Evolutionary conservation across 2,329 filamentous ascomycete genomes (phyloP).

Genomic region (Cladophialophora exuberans): DNA sequence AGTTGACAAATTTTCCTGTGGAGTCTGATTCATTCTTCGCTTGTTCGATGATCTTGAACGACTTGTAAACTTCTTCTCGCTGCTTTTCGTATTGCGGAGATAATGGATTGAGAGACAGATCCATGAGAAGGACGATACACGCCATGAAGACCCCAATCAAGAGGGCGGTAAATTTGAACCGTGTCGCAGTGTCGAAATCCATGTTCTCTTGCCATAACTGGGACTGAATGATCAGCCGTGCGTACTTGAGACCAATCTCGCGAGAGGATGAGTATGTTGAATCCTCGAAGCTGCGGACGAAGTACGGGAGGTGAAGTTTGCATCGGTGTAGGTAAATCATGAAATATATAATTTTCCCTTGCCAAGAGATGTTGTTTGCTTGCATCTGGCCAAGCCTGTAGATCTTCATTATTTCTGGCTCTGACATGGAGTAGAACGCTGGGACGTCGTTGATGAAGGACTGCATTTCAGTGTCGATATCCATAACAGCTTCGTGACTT

Average conservation of each 20-base stretch:
- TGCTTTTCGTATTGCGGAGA: slow-evolving; percentile 29
- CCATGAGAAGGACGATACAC: slow-evolving; percentile 43
- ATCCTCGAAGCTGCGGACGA: slow-evolving; percentile 41
- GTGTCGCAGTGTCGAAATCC: slow-evolving; percentile 20
- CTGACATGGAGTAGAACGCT: slow-evolving; percentile 39
- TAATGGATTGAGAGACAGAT: slow-evolving; percentile 41
- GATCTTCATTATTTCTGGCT: neutral
- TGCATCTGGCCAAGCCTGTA: slow-evolving; percentile 32
- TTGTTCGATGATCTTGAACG: slow-evolving; percentile 41
- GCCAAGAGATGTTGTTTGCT: slow-evolving; percentile 37
- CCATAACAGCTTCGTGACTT: slow-evolving; percentile 41
- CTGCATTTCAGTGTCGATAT: slow-evolving; percentile 40
- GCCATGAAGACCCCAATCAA: slow-evolving; percentile 46
- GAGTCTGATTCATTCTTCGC: slow-evolving; percentile 39
- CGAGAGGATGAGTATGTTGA: slow-evolving; percentile 42
- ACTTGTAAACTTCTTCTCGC: slow-evolving; percentile 40
- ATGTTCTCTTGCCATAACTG: slow-evolving; percentile 41
- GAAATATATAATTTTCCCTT: slow-evolving; percentile 41
- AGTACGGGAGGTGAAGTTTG: slow-evolving; percentile 43
- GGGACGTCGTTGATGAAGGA: slow-evolving; percentile 38
- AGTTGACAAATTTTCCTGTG: slow-evolving; percentile 39
- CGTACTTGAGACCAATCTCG: slow-evolving; percentile 41
- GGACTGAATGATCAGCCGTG: slow-evolving; percentile 42
- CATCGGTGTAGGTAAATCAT: slow-evolving; percentile 41
- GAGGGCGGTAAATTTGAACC: slow-evolving; percentile 33